Percentiles rank a stretch among this genome's conserved stretches.
These are phyloP conservation scores for Triglochin maritima DNA, from an alignment of 106 monocot species.

Conservation along the genomic window DNA sequence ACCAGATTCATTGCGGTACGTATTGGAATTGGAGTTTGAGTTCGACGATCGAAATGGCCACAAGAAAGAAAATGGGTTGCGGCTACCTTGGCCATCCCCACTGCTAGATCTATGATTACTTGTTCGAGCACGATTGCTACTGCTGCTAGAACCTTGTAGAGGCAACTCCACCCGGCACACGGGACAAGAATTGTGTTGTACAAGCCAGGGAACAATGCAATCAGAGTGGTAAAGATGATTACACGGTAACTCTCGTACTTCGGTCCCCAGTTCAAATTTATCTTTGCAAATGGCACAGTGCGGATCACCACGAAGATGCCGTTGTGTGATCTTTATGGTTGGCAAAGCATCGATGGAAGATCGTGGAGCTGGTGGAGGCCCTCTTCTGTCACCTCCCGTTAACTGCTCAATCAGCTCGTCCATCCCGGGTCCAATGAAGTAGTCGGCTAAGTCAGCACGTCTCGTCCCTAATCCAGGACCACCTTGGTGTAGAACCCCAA, in stretches of 20 bases:
- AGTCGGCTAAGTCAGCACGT: constrained; percentile 29
- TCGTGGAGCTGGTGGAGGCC: constrained; percentile 58
- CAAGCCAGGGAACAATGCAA: constrained; percentile 83
- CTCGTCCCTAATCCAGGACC: constrained; percentile 26
- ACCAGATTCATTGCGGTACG: not conserved
- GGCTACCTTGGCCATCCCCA: constrained; percentile 22
- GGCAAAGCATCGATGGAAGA: constrained; percentile 75
- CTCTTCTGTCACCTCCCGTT: constrained; percentile 22
- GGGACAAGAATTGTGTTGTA: constrained; percentile 79
- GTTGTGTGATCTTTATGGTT: constrained; percentile 43
- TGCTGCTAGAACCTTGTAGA: constrained; percentile 8
- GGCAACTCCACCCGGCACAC: constrained; percentile 70
- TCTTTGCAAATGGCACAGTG: constrained; percentile 91
- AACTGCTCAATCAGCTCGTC: constrained; percentile 60
- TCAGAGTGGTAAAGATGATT: constrained; percentile 81
- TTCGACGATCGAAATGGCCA: constrained; percentile 55
- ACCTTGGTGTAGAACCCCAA: constrained; percentile 33
- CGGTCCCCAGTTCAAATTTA: constrained; percentile 61
- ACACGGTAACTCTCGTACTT: constrained; percentile 76
- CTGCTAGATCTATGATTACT: not conserved
- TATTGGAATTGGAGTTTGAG: constrained; percentile 10
- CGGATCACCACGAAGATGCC: constrained; percentile 62
- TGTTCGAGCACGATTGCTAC: constrained; percentile 7
- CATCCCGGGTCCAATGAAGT: constrained; percentile 54
- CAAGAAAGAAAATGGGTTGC: constrained; percentile 45